Evolutionary conservation across 805 yeast genomes (phyloP).

Genomic region (Candida ipomoeae): DNA sequence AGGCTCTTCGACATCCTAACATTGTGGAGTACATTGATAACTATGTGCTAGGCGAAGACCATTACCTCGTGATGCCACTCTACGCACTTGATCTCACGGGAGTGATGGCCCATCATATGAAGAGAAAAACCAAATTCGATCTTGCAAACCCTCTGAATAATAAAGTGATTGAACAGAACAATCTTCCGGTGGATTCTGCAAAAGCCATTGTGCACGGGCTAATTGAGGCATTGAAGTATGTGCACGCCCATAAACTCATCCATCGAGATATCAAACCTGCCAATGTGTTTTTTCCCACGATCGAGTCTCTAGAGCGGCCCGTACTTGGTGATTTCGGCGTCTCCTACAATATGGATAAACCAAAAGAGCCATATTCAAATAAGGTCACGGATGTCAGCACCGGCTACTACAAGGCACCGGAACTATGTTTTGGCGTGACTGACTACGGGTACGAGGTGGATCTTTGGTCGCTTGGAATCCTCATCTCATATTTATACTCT

Average conservation of each 20-base stretch:
- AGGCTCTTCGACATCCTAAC: slow-evolving; percentile 15
- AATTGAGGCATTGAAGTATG: slow-evolving; percentile 22
- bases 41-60: slow-evolving; percentile 28
- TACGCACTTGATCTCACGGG: slow-evolving; percentile 26
- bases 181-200: slow-evolving; percentile 13
- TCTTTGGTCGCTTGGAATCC: slow-evolving; percentile 68
- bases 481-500: slow-evolving; percentile 51
- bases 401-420: slow-evolving; percentile 70
- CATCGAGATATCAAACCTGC: slow-evolving; percentile 42
- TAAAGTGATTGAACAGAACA: slow-evolving; percentile 9
- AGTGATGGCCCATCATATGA: slow-evolving; percentile 21
- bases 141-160: slow-evolving; percentile 20
- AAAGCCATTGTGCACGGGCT: slow-evolving; percentile 17
- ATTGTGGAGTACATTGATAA: slow-evolving; percentile 18
- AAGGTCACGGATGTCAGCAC: slow-evolving; percentile 61
- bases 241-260: slow-evolving; percentile 33
- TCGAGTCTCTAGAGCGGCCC: slow-evolving; percentile 22
- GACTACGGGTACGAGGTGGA: slow-evolving; percentile 57
- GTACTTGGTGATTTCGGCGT: slow-evolving; percentile 66
- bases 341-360: slow-evolving; percentile 23
- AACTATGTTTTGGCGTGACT: slow-evolving; percentile 56
- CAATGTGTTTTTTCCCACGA: slow-evolving; percentile 27
- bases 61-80: slow-evolving; percentile 29
- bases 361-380: slow-evolving; percentile 38
- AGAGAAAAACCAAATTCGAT: slow-evolving; percentile 23